Conservation (phyloP, 2,329 filamentous ascomycete genomes). For the Daldinia sp. region DNA sequence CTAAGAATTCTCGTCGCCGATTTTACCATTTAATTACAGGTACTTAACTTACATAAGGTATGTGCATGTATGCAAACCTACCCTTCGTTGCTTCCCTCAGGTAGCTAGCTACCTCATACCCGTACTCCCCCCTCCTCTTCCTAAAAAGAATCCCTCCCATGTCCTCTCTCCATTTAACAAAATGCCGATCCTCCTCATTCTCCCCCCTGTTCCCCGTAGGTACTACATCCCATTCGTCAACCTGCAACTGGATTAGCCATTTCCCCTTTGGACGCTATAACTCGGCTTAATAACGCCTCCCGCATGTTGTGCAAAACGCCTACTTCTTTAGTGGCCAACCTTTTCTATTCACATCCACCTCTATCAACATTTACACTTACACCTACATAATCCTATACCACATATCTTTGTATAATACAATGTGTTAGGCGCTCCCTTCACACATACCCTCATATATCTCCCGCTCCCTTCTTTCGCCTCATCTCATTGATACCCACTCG, state of each 20-base stretch:
- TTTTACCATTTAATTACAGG: no score
- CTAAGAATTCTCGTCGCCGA: neutral
- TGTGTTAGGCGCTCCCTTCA: neutral
- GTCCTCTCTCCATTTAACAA: slow-evolving; percentile 29
- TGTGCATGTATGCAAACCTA: no score
- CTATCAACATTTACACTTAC: neutral
- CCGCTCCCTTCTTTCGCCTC: slow-evolving; percentile 4
- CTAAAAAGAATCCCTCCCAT: slow-evolving; percentile 15
- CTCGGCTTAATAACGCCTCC: slow-evolving; percentile 15
- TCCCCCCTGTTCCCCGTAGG: neutral
- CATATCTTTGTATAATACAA: neutral
- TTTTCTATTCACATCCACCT: neutral
- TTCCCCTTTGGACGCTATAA: slow-evolving; percentile 2
- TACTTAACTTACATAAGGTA: no score
- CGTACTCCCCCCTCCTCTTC: no score
- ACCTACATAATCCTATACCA: slow-evolving; percentile 14
- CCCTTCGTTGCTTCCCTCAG: no score
- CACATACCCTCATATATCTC: slow-evolving; percentile 15
- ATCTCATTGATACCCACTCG: slow-evolving; percentile 7
- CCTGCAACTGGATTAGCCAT: slow-evolving; percentile 3
- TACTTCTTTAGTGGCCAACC: slow-evolving; percentile 4
- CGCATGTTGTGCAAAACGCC: neutral
- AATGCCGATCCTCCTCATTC: slow-evolving; percentile 32
- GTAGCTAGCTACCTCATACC: no score
- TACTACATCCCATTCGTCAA: slow-evolving; percentile 12